These are phyloP conservation scores for Remersonia thermophila DNA, from an alignment of 2,329 filamentous ascomycete species.

Conservation along the genomic window DNA sequence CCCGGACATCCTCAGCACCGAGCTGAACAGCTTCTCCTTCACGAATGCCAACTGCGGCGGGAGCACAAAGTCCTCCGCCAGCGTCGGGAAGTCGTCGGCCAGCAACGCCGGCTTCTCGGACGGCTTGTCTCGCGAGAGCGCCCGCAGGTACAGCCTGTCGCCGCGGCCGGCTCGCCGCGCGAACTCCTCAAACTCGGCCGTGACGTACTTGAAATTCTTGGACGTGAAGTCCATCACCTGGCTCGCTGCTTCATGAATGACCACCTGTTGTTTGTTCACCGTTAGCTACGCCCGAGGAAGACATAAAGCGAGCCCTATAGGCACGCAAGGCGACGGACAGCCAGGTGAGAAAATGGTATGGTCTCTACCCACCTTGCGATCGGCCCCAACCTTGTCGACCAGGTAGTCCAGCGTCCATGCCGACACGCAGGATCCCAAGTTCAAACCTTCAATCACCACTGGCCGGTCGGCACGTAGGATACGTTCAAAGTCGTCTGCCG, in stretches of 20 bases:
- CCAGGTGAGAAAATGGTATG: not conserved
- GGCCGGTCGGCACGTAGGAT: conserved; percentile 48
- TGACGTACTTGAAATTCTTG: conserved; percentile 73
- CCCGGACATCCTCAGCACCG: conserved; percentile 67
- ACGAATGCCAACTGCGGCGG: conserved; percentile 50
- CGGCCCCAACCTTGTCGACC: conserved; percentile 43
- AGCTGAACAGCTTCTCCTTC: conserved; percentile 56
- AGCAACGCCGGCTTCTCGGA: conserved; percentile 58
- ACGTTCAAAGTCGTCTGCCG: conserved; percentile 43
- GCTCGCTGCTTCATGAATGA: conserved; percentile 57
- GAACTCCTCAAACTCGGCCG: conserved; percentile 55
- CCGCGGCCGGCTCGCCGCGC: conserved; percentile 47
- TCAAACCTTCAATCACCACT: conserved; percentile 49
- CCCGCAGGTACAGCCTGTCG: conserved; percentile 61
- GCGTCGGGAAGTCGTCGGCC: conserved; percentile 54
- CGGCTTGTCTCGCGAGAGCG: conserved; percentile 58
- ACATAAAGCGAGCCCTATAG: conserved; percentile 9
- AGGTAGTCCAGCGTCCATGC: conserved; percentile 62
- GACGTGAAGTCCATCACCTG: conserved; percentile 65
- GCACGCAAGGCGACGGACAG: too few species aligned
- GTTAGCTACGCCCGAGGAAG: conserved; percentile 6
- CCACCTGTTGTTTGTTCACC: conserved; percentile 39
- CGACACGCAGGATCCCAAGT: conserved; percentile 54
- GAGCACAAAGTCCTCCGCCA: conserved; percentile 58
- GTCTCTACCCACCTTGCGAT: conserved; percentile 49